These are phyloP conservation scores for Perkinsus chesapeaki DNA, from an alignment of 169 alveolate species.

Conservation along the genomic window DNA sequence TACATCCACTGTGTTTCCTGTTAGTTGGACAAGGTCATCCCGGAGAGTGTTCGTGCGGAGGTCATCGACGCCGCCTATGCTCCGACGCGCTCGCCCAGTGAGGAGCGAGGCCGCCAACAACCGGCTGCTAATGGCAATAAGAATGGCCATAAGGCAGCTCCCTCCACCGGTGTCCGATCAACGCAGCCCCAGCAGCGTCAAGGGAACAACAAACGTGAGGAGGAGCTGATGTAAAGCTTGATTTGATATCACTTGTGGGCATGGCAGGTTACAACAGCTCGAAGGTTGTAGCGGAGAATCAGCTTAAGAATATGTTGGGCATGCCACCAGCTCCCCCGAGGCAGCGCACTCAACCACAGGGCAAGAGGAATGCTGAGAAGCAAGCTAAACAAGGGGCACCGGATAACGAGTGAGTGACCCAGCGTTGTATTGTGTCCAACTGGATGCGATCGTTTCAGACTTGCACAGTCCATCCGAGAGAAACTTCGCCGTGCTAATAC, in stretches of 20 bases:
- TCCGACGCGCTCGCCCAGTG: neutral
- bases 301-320: neutral
- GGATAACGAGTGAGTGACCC: neutral
- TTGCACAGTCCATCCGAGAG: neutral
- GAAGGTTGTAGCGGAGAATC: neutral
- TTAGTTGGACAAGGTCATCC: neutral
- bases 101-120: neutral
- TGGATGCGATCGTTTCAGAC: neutral
- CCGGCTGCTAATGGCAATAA: neutral
- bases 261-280: neutral
- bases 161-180: neutral
- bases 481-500: neutral
- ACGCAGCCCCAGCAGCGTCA: neutral
- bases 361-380: neutral
- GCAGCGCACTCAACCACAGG: neutral
- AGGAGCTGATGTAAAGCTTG: neutral
- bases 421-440: neutral
- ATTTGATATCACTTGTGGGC: neutral
- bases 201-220: neutral
- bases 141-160: neutral
- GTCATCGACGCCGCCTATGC: neutral
- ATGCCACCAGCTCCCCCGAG: neutral
- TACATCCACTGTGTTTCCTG: neutral
- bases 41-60: neutral
- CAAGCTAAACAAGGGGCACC: neutral